Conservation (phyloP, 371 early-diverging fungal genomes). For the Blyttiomyces sp. region DNA sequence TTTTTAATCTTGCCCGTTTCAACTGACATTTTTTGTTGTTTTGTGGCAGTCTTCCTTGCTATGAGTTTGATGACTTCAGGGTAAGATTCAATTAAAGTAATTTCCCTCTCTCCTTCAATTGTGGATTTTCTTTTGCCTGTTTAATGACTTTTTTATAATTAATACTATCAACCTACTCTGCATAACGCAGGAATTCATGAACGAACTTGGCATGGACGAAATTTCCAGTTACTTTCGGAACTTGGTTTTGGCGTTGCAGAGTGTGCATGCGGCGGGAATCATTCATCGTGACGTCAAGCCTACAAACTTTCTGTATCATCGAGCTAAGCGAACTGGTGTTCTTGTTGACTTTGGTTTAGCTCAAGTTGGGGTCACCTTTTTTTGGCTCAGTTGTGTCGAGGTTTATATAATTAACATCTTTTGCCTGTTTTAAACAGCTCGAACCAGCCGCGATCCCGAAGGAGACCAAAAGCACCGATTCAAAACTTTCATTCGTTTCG, state of each 20-base stretch:
- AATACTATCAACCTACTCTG: background rate
- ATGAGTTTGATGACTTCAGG: conserved; percentile 81
- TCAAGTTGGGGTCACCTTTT: too few relatives aligned
- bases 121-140: too few relatives aligned
- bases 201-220: conserved; percentile 61
- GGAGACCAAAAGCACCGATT: too few relatives aligned
- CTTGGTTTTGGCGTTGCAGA: conserved; percentile 52
- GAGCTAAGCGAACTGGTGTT: conserved; percentile 65
- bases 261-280: conserved; percentile 69
- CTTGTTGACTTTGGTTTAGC: conserved; percentile 99
- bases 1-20: too few relatives aligned
- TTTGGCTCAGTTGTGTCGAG: too few relatives aligned
- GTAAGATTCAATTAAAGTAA: too few relatives aligned
- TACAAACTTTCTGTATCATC: conserved; percentile 90
- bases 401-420: too few relatives aligned
- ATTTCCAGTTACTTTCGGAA: conserved; percentile 79
- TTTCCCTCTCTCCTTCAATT: too few relatives aligned
- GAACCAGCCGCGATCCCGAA: too few relatives aligned
- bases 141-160: background rate
- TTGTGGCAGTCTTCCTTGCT: conserved; percentile 75
- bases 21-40: too few relatives aligned
- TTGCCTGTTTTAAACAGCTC: too few relatives aligned
- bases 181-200: conserved; percentile 52
- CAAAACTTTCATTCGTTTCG: too few relatives aligned
- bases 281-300: conserved; percentile 98